Evolutionary conservation across 345 rosid species (phyloP).

Genomic region (Dovyalis caffra): DNA sequence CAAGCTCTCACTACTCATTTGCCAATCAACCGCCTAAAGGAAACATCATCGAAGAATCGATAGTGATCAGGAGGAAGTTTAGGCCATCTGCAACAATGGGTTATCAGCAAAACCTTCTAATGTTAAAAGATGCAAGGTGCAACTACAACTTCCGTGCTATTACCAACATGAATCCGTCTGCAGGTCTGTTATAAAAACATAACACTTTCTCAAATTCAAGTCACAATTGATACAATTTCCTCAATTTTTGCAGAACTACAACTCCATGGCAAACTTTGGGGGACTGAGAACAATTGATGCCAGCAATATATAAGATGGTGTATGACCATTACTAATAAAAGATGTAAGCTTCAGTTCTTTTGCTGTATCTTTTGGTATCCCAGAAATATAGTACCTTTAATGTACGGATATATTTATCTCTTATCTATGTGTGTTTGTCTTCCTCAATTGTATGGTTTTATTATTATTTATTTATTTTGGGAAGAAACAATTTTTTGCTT

Average conservation of each 20-base stretch:
- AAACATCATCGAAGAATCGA: constrained; percentile 21
- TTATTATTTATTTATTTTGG: too few species aligned
- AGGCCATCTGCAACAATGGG: constrained; percentile 32
- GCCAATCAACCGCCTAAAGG: constrained; percentile 5
- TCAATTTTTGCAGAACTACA: constrained; percentile 44
- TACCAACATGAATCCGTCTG: constrained; percentile 35
- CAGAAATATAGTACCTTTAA: neutral
- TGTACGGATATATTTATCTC: too few species aligned
- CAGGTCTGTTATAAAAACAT: constrained; percentile 27
- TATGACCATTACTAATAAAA: neutral
- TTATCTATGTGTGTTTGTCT: neutral
- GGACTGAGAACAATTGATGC: constrained; percentile 9
- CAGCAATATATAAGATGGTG: neutral
- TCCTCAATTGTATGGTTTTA: too few species aligned
- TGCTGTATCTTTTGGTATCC: neutral
- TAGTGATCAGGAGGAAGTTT: constrained; percentile 30
- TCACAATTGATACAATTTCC: neutral
- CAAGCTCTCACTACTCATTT: neutral
- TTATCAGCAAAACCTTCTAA: constrained; percentile 34
- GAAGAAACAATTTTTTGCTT: too few species aligned
- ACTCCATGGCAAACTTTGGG: constrained; percentile 34
- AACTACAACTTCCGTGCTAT: constrained; percentile 28
- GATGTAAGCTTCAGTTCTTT: constrained; percentile 7
- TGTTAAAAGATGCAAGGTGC: constrained; percentile 34
- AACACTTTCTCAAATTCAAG: neutral